A percentile compares a stretch with the other conserved stretches of the same genome.
These are phyloP conservation scores for Sphaerobolus stellatus DNA, from an alignment of 1,284 basidiomycete species.

Conservation along the genomic window DNA sequence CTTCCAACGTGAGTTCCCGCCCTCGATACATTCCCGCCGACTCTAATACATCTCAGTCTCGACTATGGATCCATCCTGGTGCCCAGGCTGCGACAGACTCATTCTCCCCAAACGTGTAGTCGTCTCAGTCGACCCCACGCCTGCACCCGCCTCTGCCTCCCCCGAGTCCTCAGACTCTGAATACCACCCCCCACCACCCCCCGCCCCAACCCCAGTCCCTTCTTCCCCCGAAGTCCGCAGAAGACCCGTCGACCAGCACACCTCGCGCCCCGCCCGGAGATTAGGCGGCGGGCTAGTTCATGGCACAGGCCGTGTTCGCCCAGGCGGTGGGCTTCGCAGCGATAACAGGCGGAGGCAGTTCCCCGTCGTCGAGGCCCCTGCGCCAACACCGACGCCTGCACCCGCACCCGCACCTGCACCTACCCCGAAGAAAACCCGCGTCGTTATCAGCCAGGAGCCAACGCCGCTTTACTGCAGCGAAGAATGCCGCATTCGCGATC, in stretches of 20 bases:
- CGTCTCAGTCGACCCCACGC: slow-evolving; percentile 40
- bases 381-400: slow-evolving; percentile 25
- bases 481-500: slow-evolving; percentile 61
- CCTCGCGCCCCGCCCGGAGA: slow-evolving; percentile 36
- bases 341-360: not conserved
- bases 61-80: slow-evolving; percentile 49
- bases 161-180: slow-evolving; percentile 2
- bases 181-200: slow-evolving; percentile 33
- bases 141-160: slow-evolving; percentile 25
- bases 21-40: no score
- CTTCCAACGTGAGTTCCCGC: no score
- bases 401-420: slow-evolving; percentile 24
- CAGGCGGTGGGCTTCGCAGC: slow-evolving; percentile 44
- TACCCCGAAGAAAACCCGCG: slow-evolving; percentile 48
- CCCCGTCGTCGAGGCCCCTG: slow-evolving; percentile 6
- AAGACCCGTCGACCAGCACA: slow-evolving; percentile 22
- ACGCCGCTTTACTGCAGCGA: slow-evolving; percentile 79
- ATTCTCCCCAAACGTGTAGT: slow-evolving; percentile 66
- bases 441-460: slow-evolving; percentile 72
- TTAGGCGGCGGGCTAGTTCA: slow-evolving; percentile 52
- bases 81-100: slow-evolving; percentile 68
- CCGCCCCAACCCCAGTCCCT: slow-evolving; percentile 28
- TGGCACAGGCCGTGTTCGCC: slow-evolving; percentile 58
- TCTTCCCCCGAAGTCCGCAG: slow-evolving; percentile 28
- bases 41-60: no score